phyloP scores from a whole-genome alignment of 1,284 basidiomycete species.

The Termitomyces sp. region DNA sequence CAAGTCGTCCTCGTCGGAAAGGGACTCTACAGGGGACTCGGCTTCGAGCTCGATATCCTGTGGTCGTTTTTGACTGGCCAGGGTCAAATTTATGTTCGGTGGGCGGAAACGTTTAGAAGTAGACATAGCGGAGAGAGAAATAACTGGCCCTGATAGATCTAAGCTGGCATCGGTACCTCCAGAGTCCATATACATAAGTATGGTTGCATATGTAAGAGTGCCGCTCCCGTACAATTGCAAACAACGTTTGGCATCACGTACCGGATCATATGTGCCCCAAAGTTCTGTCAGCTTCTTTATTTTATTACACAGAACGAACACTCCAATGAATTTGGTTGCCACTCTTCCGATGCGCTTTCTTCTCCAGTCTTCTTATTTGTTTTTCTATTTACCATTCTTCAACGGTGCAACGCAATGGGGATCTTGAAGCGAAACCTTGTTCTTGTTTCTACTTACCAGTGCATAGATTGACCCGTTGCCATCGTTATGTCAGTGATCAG shows the following conservation, averaged over 20 bases:
- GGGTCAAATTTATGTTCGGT: constrained; percentile 30
- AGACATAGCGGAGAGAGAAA: constrained; percentile 15
- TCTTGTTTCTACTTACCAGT: background rate
- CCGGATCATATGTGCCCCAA: constrained; percentile 4
- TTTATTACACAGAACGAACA: background rate
- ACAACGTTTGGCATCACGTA: constrained; percentile 3
- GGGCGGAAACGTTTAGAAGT: constrained; percentile 27
- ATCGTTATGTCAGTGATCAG: background rate
- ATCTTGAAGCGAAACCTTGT: background rate
- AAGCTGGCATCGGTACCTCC: constrained; percentile 2
- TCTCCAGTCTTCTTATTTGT: background rate
- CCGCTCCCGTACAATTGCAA: background rate
- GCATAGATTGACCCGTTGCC: background rate
- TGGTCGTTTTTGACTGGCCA: constrained; percentile 25
- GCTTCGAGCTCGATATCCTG: constrained; percentile 23
- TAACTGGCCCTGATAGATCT: constrained; percentile 4
- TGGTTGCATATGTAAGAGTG: background rate
- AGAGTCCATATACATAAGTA: constrained; percentile 1
- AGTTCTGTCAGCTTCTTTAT: background rate
- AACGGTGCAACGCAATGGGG: background rate
- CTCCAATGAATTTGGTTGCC: background rate
- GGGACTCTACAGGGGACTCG: constrained; percentile 20
- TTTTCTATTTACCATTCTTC: background rate
- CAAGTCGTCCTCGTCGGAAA: constrained; percentile 26
- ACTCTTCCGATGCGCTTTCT: background rate